A percentile compares a stretch with the other conserved stretches of the same genome.
phyloP scores from a whole-genome alignment of 2,329 filamentous ascomycete genomes.

The Daldinia sp. region DNA sequence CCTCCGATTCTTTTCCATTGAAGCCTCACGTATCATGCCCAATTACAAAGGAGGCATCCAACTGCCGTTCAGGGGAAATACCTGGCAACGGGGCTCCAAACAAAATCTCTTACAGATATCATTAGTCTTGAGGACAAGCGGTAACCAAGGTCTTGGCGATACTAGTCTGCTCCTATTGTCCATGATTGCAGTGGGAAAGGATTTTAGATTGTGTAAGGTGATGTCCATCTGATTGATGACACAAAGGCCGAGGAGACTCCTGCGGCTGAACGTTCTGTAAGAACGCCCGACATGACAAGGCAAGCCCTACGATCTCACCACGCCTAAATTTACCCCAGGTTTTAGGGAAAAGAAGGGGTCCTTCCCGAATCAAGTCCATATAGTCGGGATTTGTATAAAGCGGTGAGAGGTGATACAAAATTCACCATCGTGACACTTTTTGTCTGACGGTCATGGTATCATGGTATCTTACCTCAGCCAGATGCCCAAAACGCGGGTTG shows the following conservation, averaged over 20 bases:
- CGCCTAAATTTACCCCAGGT: conserved; percentile 3
- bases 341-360: background rate
- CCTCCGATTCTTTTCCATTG: background rate
- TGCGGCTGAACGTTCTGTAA: background rate
- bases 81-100: background rate
- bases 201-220: background rate
- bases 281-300: background rate
- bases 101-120: background rate
- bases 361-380: background rate
- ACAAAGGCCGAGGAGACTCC: background rate
- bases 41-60: background rate
- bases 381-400: conserved; percentile 21
- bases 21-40: background rate
- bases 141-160: background rate
- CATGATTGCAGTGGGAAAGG: background rate
- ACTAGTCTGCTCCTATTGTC: background rate
- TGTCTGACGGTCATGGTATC: conserved; percentile 11
- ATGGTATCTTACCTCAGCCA: conserved; percentile 22
- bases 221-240: background rate
- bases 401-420: conserved; percentile 29
- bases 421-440: conserved; percentile 29
- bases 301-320: background rate
- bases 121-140: background rate
- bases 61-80: background rate
- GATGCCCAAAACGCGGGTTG: background rate